Base-by-base conservation (phyloP, 495 filamentous ascomycete species). In the Trichoderma orchidacearum region DNA sequence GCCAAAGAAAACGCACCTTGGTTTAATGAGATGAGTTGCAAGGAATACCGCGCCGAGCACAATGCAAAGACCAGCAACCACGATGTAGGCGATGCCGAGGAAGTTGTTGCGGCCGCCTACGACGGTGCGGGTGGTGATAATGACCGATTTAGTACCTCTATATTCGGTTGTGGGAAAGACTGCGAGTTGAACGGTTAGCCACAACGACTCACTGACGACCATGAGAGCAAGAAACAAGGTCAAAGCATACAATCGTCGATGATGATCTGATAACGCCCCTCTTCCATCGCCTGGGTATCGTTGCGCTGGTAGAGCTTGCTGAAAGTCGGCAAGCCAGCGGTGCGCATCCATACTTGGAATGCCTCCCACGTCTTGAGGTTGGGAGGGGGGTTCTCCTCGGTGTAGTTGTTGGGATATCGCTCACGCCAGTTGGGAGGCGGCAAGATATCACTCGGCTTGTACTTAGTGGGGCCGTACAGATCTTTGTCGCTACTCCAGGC, bases 331-430 rank as follows among this genome's bases (percentile, higher is more conserved):
- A 96, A 72, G n/a, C 91, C 93, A 29, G 93, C 93, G 2, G 94
- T 93, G 65, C 93, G 80, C 93, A 99, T 97, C 93, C 93, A 99
- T 31, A 96, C 90, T 74, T 96, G 90, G 65, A 99, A 95, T 30
- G 78, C 79, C 63, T 96, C 87, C 64, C 88, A 77, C 4, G 84
- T 70, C 35, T 81, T 72, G 9, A 95, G 64, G 59, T 89, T 68
- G 0, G 87, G 87, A 3, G 86, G 82, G 17, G 76, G 75, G n/a
- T 73, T 74, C 0, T 80, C 68, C 0, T 71, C 68, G 11, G 75
- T 80, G 62, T 96, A 96, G 48, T 75, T 74, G 34, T 81, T 64
- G 12, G 79, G 80, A 58, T 80, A 95, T 38, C 77, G 71, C 17
- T 75, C 57, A 13, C 70, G 62, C 93, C 93, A 98, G 64, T 97